Evolutionary conservation across 805 yeast species (phyloP), one percentile per base, ranked within the genome.

Genomic region (Kodamaea restingae): DNA sequence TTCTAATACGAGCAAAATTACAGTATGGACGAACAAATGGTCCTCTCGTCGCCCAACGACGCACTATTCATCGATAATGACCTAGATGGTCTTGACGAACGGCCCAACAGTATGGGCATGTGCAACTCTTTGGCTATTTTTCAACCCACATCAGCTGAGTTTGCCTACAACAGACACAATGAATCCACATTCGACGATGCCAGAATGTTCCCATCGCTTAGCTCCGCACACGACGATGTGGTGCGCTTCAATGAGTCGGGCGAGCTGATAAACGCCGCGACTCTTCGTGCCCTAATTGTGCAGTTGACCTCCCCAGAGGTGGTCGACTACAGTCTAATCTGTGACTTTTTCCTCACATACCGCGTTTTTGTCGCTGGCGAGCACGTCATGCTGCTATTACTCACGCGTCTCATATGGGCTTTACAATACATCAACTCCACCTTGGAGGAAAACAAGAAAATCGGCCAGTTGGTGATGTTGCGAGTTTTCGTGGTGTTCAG

Each of bases 281-380:
- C 71, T 2, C 39, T 67, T n/a, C 56, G 52, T 41, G 73, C 81
- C 3, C 58, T 81, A 14, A 59, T 81, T 7, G 78, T 76, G 7
- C 79, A 80, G 49, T 56, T 82, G 21, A 82, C 95, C 2, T 77
- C 86, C 8, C 90, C 93, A 4, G 76, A 78, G 41, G 62, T 78
- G 4, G 74, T 91, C 12, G 90, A 88, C 58, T 91, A 91, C 58
- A 76, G 79, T 45, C 71, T 84, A 28, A 65, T 90, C 40, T 76
- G 90, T 35, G 97, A 93, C 63, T 88, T 93, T 58, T 86, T 91
- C 57, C 71, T 91, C 36, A 81, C 95, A 1, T 90, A 78, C 61
- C 70, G 98, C 36, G 71, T 80, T 39, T 88, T 85, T 55, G 64
- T 83, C 27, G 64, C 78, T 12, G 60, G 82, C n/a, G 55, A 64